These are phyloP conservation scores for Amylostereum chailletii DNA, from an alignment of 1,284 basidiomycete genomes.

Conservation along the genomic window DNA sequence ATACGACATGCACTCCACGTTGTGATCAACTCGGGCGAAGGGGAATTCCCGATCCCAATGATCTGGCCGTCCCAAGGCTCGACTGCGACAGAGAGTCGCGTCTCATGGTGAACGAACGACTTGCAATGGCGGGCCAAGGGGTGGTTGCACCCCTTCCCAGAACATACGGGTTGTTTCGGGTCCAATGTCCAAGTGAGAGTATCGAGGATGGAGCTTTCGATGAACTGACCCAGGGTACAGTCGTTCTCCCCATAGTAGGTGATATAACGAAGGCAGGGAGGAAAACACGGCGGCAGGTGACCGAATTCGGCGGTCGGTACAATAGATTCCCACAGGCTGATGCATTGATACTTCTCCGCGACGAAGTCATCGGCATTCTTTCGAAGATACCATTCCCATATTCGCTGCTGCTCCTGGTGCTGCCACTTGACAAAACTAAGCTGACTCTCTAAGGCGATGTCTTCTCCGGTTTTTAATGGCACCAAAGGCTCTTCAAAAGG, in stretches of 20 bases:
- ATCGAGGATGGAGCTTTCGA: slow-evolving; percentile 74
- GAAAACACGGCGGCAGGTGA: slow-evolving; percentile 58
- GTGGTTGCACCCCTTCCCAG: slow-evolving; percentile 77
- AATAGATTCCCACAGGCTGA: slow-evolving; percentile 69
- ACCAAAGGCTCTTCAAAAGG: slow-evolving; percentile 33
- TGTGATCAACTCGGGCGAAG: slow-evolving; percentile 69
- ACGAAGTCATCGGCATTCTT: slow-evolving; percentile 79
- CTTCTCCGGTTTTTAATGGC: slow-evolving; percentile 37
- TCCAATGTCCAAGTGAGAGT: slow-evolving; percentile 61
- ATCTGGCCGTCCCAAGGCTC: slow-evolving; percentile 82
- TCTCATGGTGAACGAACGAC: slow-evolving; percentile 85
- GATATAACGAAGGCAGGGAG: slow-evolving; percentile 64
- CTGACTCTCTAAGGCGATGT: slow-evolving; percentile 66
- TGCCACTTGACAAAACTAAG: slow-evolving; percentile 67
- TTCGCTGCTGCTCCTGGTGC: slow-evolving; percentile 76
- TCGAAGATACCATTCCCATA: slow-evolving; percentile 89
- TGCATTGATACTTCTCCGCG: slow-evolving; percentile 89
- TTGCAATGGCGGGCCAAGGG: slow-evolving; percentile 80
- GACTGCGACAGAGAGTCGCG: slow-evolving; percentile 75
- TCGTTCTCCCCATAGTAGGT: slow-evolving; percentile 93
- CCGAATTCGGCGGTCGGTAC: slow-evolving; percentile 64
- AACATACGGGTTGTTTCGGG: slow-evolving; percentile 63
- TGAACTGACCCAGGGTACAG: slow-evolving; percentile 86
- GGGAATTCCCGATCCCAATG: slow-evolving; percentile 41
- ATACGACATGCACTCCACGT: slow-evolving; percentile 90